Evolutionary conservation across 139 green algal genomes (phyloP), one percentile per base, ranked within the genome.

Genomic region (Limnomonas spitsbergensis): DNA sequence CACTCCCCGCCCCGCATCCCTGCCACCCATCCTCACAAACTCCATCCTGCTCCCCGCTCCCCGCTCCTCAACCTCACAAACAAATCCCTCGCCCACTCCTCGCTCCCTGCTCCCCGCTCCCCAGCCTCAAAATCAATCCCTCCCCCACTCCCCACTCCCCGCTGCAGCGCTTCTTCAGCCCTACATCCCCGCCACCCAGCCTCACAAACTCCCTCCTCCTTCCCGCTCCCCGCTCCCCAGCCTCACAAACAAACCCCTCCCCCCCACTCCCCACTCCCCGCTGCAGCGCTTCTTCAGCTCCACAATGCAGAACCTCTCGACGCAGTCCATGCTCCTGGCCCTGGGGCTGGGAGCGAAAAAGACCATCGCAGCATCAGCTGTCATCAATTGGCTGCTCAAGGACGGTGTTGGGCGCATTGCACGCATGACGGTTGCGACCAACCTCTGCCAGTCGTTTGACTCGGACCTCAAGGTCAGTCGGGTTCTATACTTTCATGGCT

Each of bases 241-340:
- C 42, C 42, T 54, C 7, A 6, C 42, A 6, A 6, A 54, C 6
- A 27, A 54, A 6, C 42, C 9, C 42, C n/a, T n/a, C 7, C 42
- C 9, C 42, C 6, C 42, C 6, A 6, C 9, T 54, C 42, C 7
- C 42, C 42, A 6, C 42, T 27, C 42, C 6, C 42, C 42, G 6
- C 27, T 74, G 76, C 94, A 98, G 83, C 83, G 94, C 37, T 89
- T 95, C 34, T 93, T 93, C 84, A 92, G 80, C 75, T 90, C 85
- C 73, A 91, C 93, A 52, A 87, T 92, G 47, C 83, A 89, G 70
- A 92, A 95, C 74, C 91, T 97, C 68, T 90, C 90, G 54, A 93
- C 89, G 29, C 90, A 97, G 85, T 93, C 90, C 24, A 85, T 99
- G 89, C 88, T 99, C 70, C 80, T 89, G 71, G 95, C 95, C 4